These are phyloP conservation scores for Zoysia pacifica DNA, from an alignment of 176 grass and related monocot species.

Conservation along the genomic window DNA sequence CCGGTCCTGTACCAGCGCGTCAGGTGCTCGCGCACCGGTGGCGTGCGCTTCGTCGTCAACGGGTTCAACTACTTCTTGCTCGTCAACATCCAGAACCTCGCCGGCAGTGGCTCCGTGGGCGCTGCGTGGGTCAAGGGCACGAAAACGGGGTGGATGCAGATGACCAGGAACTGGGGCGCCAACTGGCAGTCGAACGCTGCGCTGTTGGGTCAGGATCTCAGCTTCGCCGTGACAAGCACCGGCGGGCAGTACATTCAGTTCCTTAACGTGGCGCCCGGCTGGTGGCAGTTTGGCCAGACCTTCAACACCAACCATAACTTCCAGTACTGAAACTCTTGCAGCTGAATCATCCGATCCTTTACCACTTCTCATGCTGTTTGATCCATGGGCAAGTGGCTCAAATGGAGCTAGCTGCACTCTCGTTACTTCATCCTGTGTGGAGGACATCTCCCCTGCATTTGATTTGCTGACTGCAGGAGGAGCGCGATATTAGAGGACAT, in stretches of 20 bases:
- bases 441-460: constrained; percentile 12
- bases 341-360: background rate
- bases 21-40: constrained; percentile 46
- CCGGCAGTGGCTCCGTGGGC: constrained; percentile 39
- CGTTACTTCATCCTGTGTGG: constrained; percentile 31
- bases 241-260: constrained; percentile 52
- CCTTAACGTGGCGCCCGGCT: constrained; percentile 14
- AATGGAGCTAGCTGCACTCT: too few species aligned
- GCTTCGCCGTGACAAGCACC: constrained; percentile 48
- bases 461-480: constrained; percentile 35
- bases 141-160: constrained; percentile 38
- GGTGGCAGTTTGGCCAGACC: constrained; percentile 63
- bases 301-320: constrained; percentile 48
- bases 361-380: too few species aligned
- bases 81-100: constrained; percentile 61
- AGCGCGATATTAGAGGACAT: background rate
- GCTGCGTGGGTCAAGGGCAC: constrained; percentile 32
- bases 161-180: constrained; percentile 60
- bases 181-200: constrained; percentile 43
- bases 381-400: too few species aligned
- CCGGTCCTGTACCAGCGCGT: constrained; percentile 54
- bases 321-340: constrained; percentile 29
- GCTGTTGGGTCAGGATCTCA: constrained; percentile 43
- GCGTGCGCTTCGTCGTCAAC: constrained; percentile 41
- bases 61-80: constrained; percentile 53